Percentiles rank a stretch among this genome's conserved stretches.
Evolutionary conservation across 2,329 filamentous ascomycete genomes (phyloP).

Genomic region (Verticillium isaacii): DNA sequence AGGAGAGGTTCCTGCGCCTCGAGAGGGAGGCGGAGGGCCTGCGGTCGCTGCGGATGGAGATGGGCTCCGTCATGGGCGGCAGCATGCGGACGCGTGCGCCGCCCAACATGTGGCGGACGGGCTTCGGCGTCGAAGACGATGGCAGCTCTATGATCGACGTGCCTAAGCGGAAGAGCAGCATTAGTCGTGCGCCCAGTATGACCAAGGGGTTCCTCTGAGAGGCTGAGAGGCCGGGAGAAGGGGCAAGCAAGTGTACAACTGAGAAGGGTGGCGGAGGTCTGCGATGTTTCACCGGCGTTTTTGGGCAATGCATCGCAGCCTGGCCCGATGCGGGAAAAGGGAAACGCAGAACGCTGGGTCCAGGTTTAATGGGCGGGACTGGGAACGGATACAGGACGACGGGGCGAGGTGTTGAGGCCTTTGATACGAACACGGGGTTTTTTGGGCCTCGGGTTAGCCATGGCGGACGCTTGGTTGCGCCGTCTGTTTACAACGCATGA

Average conservation of each 20-base stretch:
- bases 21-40: slow-evolving; percentile 83
- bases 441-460: neutral
- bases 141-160: slow-evolving; percentile 42
- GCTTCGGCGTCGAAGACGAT: slow-evolving; percentile 32
- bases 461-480: neutral
- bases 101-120: slow-evolving; percentile 23
- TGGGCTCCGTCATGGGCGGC: slow-evolving; percentile 30
- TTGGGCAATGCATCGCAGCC: neutral
- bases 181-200: slow-evolving; percentile 60
- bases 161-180: slow-evolving; percentile 61
- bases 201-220: slow-evolving; percentile 72
- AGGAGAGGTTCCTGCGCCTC: slow-evolving; percentile 73
- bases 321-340: neutral
- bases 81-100: slow-evolving; percentile 15
- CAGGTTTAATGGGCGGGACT: neutral
- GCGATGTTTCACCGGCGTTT: neutral
- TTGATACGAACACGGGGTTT: neutral
- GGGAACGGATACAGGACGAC: neutral
- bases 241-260: neutral
- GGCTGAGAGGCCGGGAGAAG: neutral
- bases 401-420: neutral
- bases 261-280: neutral
- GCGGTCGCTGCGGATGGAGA: slow-evolving; percentile 71
- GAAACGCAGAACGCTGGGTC: neutral
- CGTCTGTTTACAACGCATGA: neutral